A percentile compares a stretch with the other conserved stretches of the same genome.
Evolutionary conservation across 352 stramenopile genomes (phyloP).

Genomic region (Globisporangium emineosum): DNA sequence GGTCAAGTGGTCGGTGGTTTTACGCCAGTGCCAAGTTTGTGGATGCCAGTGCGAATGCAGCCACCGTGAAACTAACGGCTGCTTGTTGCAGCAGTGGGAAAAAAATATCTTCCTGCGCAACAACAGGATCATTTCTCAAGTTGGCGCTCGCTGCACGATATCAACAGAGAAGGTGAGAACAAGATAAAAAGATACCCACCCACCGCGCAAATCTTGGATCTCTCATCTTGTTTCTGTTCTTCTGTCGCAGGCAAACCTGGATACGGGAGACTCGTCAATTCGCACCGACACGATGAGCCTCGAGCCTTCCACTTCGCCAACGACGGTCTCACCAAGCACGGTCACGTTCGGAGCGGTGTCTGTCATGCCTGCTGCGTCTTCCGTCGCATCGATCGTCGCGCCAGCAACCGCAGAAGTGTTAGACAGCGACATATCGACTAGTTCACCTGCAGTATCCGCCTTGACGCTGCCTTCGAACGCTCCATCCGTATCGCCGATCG

Average conservation of each 20-base stretch:
- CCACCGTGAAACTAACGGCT: slow-evolving; percentile 19
- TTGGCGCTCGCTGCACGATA: slow-evolving; percentile 16
- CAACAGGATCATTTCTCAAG: slow-evolving; percentile 38
- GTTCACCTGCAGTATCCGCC: slow-evolving; percentile 28
- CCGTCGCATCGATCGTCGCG: slow-evolving; percentile 15
- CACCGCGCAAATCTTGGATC: neutral
- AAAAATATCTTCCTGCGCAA: slow-evolving; percentile 32
- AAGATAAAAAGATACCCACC: neutral
- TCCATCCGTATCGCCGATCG: slow-evolving; percentile 15
- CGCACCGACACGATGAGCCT: slow-evolving; percentile 4
- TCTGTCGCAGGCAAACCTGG: neutral
- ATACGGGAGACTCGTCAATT: neutral
- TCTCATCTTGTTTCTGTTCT: slow-evolving; percentile 1
- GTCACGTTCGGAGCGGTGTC: neutral
- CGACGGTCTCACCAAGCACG: neutral
- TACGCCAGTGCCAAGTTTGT: neutral
- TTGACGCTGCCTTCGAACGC: slow-evolving; percentile 23
- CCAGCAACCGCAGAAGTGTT: slow-evolving; percentile 18
- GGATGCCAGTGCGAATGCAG: no score
- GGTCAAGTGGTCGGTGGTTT: slow-evolving; percentile 10
- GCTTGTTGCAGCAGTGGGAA: slow-evolving; percentile 11
- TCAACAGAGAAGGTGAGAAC: slow-evolving; percentile 2
- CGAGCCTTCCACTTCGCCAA: neutral
- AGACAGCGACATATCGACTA: slow-evolving; percentile 18
- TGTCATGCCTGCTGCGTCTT: neutral